Evolutionary conservation across 1,284 basidiomycete species (phyloP), one percentile per base, ranked within the genome.

Genomic region (Trichosporon faecale): DNA sequence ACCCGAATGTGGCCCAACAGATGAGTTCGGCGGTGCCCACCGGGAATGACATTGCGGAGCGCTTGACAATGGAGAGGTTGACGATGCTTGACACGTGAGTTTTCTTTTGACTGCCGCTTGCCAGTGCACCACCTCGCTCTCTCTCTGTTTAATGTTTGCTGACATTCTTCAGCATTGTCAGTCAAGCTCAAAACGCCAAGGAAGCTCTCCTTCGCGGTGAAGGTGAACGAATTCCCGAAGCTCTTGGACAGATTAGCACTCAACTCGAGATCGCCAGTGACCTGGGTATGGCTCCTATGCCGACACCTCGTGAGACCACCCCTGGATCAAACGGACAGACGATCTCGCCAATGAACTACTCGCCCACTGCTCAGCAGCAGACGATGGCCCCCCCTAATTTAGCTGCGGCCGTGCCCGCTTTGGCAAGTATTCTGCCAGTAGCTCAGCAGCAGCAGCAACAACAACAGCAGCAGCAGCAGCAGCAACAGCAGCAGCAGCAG

Each of bases 221-320:
- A 61, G 76, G 80, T 29, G 74, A 76, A 23, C 75, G 76, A 27
- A 74, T 79, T 0, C 79, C 78, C 2, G 74, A 77, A 12, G 80
- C 76, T 33, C 73, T 82, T 1, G 77, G 77, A 23, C 73, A 79
- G 33, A 70, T 82, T 68, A 79, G 76, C 57, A 76, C 73, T 49
- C 79, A 82, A 55, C 77, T 82, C 3, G 81, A 82, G 23, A 72
- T 76, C 25, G 80, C 79, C 12, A 76, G 73, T 64, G 79, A 82
- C 66, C 71, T 82, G 3, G 79, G 79, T 2, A 76, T 79, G 9
- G 77, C 75, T 14, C 79, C 80, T 1, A 72, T 73, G 9, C 72
- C 69, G 1, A 79, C 80, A 6, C 78, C 76, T 0, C 74, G 77
- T 66, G 78, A 80, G 37, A 69, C 70, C 1, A 71, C 74, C 2